Evolutionary conservation across 208 protist species (phyloP), one percentile per base, ranked within the genome.

Genomic region (Crithidia fasciculata): DNA sequence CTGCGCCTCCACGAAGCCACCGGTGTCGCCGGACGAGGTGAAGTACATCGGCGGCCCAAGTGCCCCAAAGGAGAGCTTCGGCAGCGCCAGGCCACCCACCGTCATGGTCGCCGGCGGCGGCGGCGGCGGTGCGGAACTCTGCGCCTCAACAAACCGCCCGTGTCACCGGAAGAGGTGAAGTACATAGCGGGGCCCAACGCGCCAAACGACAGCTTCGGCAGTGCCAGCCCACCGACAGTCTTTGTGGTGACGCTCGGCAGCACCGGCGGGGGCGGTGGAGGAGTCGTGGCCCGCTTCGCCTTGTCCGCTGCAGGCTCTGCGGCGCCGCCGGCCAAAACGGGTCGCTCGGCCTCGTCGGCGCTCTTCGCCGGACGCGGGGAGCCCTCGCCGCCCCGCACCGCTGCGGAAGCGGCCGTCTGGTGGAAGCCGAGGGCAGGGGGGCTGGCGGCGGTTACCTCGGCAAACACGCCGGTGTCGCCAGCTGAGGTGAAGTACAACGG

Each of bases 131-230:
- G 50, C 50, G 15, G 50, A 52, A 16, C 58, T 61, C 70, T 74
- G 71, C 40, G 64, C 62, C 56, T 85, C 80, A n/a, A 78, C 44
- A 37, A 80, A 80, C 66, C 76, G 52, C 81, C 81, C 2, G 83
- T 91, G 71, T 91, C 90, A 5, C 86, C 87, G n/a, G 59, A 86
- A n/a, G 83, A 88, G 12, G 81, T 80, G 74, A 83, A 92, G 80
- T 92, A 92, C 69, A 86, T 78, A 16, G 90, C 80, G 12, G 83
- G 87, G 8, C 71, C 72, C 18, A 91, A 18, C 12, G 72, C 37
- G 0, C 61, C 77, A 40, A 94, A 67, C 18, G 80, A 70, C 44
- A 94, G 78, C 62, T 75, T 81, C 10, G 89, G 85, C 44, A 94
- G 54, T 18, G 49, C 36, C 76, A 82, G 10, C 15, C 60, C 49